Percentiles rank a stretch among this genome's conserved stretches.
These are phyloP conservation scores for Cichorium intybus DNA, from an alignment of 140 eudicot species.

Conservation along the genomic window DNA sequence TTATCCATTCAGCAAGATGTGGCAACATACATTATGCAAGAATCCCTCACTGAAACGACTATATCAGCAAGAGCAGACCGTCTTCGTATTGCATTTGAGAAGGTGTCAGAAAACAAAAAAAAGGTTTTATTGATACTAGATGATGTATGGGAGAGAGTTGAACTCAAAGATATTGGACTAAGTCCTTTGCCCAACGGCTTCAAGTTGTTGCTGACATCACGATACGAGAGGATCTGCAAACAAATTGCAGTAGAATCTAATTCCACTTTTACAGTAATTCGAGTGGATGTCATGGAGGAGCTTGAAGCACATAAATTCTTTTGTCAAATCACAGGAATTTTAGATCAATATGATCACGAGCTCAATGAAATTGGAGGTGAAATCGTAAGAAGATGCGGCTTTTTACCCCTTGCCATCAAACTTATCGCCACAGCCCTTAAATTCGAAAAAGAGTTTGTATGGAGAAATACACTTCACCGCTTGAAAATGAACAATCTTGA, in stretches of 20 bases:
- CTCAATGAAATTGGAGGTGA: too few relatives aligned
- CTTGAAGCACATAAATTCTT: too few relatives aligned
- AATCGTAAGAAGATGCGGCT: too few relatives aligned
- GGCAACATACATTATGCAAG: neutral
- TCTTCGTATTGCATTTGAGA: neutral
- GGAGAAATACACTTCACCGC: too few relatives aligned
- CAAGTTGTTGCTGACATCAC: constrained; percentile 15
- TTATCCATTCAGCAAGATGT: constrained; percentile 9
- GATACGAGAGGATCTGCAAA: constrained; percentile 11
- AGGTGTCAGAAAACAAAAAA: neutral
- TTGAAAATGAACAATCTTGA: neutral
- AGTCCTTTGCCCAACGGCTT: constrained; percentile 11
- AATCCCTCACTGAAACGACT: neutral
- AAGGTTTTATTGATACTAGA: constrained; percentile 27
- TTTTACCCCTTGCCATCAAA: too few relatives aligned
- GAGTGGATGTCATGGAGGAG: too few relatives aligned
- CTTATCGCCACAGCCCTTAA: too few relatives aligned
- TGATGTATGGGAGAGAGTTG: too few relatives aligned
- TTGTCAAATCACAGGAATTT: too few relatives aligned
- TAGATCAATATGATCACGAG: too few relatives aligned
- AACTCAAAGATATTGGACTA: constrained; percentile 17
- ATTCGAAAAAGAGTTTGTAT: too few relatives aligned
- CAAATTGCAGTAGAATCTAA: neutral
- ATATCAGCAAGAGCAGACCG: constrained; percentile 8
- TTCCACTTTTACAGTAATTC: neutral